A percentile compares a stretch with the other conserved stretches of the same genome.
Evolutionary conservation across 768 basidiomycete genomes (phyloP).

Genomic region (Filobasidium wieringae): DNA sequence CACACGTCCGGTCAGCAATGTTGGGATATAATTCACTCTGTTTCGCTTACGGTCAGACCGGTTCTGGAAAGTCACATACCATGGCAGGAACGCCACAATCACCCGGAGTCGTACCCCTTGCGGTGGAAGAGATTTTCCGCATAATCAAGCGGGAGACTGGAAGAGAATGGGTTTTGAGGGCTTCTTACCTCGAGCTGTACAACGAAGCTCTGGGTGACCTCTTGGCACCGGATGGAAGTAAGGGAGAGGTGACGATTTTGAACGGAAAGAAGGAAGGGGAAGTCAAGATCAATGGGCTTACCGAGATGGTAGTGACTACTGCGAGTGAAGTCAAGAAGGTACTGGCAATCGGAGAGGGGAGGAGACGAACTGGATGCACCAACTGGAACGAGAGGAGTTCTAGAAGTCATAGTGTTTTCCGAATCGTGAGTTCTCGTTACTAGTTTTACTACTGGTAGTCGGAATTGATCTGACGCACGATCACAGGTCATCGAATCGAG

Average conservation of each 20-base stretch:
- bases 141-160: conserved; percentile 46
- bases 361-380: conserved; percentile 83
- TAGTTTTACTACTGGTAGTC: too few relatives aligned
- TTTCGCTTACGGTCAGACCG: conserved; percentile 74
- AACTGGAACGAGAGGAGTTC: conserved; percentile 97
- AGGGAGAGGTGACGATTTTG: conserved; percentile 44
- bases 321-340: conserved; percentile 75
- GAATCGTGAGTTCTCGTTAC: conserved; percentile 50
- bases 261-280: conserved; percentile 44
- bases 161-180: conserved; percentile 85
- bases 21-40: conserved; percentile 92
- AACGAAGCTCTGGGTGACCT: conserved; percentile 51
- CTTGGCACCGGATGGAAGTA: conserved; percentile 49
- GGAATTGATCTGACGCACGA: too few relatives aligned
- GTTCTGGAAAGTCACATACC: conserved; percentile 63
- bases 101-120: conserved; percentile 87
- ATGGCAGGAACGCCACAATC: conserved; percentile 52
- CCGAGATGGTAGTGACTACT: conserved; percentile 90
- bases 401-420: conserved; percentile 85
- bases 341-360: conserved; percentile 69
- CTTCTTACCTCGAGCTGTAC: conserved; percentile 95
- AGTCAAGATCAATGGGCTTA: conserved; percentile 51
- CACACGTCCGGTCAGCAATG: conserved; percentile 59
- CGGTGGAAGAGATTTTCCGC: conserved; percentile 78
- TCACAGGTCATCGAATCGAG: conserved; percentile 59